Percentiles rank a stretch among this genome's conserved stretches.
Conservation (phyloP, 306 rosid genomes). For the Sechiopsis laciniata region DNA sequence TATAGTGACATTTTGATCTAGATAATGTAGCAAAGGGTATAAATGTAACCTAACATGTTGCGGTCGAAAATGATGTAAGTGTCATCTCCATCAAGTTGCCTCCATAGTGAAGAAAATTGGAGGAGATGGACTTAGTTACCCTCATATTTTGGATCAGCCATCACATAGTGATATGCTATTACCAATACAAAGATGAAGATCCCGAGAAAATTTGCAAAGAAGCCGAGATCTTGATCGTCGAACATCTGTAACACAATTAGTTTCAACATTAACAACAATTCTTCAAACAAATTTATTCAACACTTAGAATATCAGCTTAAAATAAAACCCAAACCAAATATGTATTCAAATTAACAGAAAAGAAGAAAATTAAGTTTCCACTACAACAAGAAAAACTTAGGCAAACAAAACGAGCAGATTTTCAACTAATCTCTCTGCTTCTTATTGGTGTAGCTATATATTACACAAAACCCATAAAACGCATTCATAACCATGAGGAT, state of each 20-base stretch:
- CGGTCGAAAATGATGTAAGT: background rate
- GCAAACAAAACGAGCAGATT: background rate
- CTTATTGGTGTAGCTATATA: background rate
- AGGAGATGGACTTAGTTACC: conserved; percentile 12
- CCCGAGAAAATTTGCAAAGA: conserved; percentile 90
- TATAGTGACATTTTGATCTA: too few relatives aligned
- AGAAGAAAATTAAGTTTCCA: background rate
- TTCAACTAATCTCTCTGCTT: background rate
- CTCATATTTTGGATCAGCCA: conserved; percentile 88
- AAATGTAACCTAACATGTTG: too few relatives aligned
- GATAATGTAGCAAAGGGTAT: too few relatives aligned
- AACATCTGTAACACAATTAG: conserved; percentile 49
- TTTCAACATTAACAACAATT: background rate
- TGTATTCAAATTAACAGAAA: background rate
- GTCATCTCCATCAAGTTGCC: conserved; percentile 5
- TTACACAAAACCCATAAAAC: background rate
- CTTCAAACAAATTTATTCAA: background rate
- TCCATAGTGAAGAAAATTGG: background rate
- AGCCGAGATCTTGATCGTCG: conserved; percentile 89
- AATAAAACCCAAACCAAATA: background rate
- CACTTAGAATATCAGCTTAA: background rate
- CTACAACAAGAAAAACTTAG: background rate
- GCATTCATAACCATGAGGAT: background rate
- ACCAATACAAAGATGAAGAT: conserved; percentile 78
- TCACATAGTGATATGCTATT: conserved; percentile 78